Conservation (phyloP, 2,329 filamentous ascomycete species). For the Botryosphaeria agaves region DNA sequence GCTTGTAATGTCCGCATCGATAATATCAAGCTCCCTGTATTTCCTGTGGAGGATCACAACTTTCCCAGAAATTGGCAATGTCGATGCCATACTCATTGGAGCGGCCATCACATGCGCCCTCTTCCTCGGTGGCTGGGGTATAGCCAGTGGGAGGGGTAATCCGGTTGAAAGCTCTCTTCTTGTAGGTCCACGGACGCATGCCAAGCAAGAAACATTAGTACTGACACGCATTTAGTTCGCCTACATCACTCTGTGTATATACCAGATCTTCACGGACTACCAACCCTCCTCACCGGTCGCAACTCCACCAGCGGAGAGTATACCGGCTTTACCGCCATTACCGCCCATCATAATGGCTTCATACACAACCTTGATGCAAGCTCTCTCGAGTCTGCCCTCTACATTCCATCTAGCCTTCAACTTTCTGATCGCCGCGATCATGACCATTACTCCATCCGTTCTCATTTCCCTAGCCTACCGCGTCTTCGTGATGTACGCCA, state of each 20-base stretch:
- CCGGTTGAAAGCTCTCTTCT: constrained; percentile 88
- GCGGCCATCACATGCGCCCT: constrained; percentile 83
- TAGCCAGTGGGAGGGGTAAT: constrained; percentile 83
- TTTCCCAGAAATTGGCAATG: constrained; percentile 83
- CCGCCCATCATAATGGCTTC: constrained; percentile 98
- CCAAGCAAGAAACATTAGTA: constrained; percentile 3
- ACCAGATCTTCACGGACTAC: constrained; percentile 98
- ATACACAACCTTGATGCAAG: constrained; percentile 77
- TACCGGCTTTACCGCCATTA: constrained; percentile 88
- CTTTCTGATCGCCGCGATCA: constrained; percentile 79
- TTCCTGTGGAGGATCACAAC: constrained; percentile 91
- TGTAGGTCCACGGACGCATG: constrained; percentile 11
- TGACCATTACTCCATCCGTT: constrained; percentile 88
- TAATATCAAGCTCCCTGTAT: constrained; percentile 87
- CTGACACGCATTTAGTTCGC: constrained; percentile 41
- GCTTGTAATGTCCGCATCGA: constrained; percentile 70
- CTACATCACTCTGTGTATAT: constrained; percentile 95
- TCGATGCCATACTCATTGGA: constrained; percentile 84
- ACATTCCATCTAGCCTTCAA: constrained; percentile 71
- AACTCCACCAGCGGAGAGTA: constrained; percentile 33
- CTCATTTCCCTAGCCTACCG: constrained; percentile 91
- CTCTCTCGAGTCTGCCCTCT: constrained; percentile 65
- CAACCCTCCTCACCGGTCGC: constrained; percentile 52
- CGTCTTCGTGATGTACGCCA: constrained; percentile 87
- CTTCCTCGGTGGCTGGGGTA: constrained; percentile 85